Percentiles rank a stretch among this genome's conserved stretches.
Conservation (phyloP, 768 basidiomycete genomes). For the Hemileccinum rubropunctum region DNA sequence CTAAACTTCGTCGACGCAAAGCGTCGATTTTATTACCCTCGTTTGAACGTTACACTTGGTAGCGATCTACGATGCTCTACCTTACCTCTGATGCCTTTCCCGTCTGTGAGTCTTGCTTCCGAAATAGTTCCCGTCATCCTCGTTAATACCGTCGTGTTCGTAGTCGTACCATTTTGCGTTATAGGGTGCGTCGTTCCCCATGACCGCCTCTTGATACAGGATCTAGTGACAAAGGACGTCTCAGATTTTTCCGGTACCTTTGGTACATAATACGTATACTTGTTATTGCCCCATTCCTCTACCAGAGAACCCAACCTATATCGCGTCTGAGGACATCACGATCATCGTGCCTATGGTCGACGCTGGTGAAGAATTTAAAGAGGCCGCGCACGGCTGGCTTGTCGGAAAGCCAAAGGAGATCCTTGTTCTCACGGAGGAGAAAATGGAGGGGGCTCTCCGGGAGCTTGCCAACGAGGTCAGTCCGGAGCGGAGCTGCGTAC, state of each 20-base stretch:
- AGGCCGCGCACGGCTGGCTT: conserved; percentile 90
- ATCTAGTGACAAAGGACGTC: conserved; percentile 1
- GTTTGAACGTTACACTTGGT: conserved; percentile 1
- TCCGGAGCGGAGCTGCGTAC: conserved; percentile 77
- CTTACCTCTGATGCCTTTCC: conserved; percentile 90
- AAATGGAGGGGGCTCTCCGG: conserved; percentile 86
- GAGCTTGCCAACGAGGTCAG: conserved; percentile 87
- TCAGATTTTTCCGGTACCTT: conserved; percentile 88
- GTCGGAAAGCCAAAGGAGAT: conserved; percentile 87
- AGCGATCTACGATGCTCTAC: conserved; percentile 61
- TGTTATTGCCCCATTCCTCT: conserved; percentile 87
- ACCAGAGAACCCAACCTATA: conserved; percentile 87
- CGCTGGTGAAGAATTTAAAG: conserved; percentile 93
- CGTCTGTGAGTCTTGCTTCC: conserved; percentile 61
- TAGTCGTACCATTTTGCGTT: conserved; percentile 88
- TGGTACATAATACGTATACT: conserved; percentile 87
- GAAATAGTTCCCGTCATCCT: neutral
- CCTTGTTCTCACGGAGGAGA: conserved; percentile 77
- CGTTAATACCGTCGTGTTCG: conserved; percentile 6
- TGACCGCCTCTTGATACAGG: neutral
- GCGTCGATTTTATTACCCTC: conserved; percentile 13
- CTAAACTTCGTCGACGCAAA: conserved; percentile 10
- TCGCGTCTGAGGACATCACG: conserved; percentile 90
- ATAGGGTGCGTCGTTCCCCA: conserved; percentile 59
- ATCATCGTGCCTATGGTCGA: conserved; percentile 97